phyloP scores from a whole-genome alignment of 306 rosid genomes.

The Vigna mungo region DNA sequence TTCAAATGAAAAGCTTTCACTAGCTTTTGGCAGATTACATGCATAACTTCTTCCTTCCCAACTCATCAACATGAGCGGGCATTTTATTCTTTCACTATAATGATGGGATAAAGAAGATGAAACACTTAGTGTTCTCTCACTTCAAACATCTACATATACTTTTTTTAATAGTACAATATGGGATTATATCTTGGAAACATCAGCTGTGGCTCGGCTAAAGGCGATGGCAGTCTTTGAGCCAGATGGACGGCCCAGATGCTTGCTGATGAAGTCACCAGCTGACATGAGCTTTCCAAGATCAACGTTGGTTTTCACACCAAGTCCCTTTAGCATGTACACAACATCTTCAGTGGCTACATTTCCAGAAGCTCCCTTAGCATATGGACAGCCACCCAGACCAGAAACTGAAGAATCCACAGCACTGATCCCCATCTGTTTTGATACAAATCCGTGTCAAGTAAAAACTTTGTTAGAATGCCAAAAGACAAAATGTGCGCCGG shows the following conservation, averaged over 20 bases:
- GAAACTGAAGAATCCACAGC: slow-evolving; percentile 54
- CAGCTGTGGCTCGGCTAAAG: slow-evolving; percentile 65
- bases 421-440: slow-evolving; percentile 65
- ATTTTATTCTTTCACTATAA: slow-evolving; percentile 33
- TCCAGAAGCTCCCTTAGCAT: slow-evolving; percentile 57
- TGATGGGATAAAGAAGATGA: not conserved
- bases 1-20: slow-evolving; percentile 25
- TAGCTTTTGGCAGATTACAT: slow-evolving; percentile 21
- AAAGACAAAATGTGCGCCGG: slow-evolving; percentile 3
- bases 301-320: slow-evolving; percentile 80
- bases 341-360: slow-evolving; percentile 95
- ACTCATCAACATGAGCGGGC: slow-evolving; percentile 23
- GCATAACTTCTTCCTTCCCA: slow-evolving; percentile 27
- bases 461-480: slow-evolving; percentile 8
- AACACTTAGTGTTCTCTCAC: slow-evolving; percentile 8
- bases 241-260: slow-evolving; percentile 72
- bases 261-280: slow-evolving; percentile 86
- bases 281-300: slow-evolving; percentile 78
- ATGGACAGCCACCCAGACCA: slow-evolving; percentile 55
- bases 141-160: slow-evolving; percentile 31
- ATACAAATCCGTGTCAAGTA: slow-evolving; percentile 44
- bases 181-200: slow-evolving; percentile 66
- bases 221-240: slow-evolving; percentile 85
- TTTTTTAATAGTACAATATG: not conserved
- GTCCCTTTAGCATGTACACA: slow-evolving; percentile 89